Evolutionary conservation across 371 early-diverging fungal genomes (phyloP).

Genomic region (Chytridiales sp.): DNA sequence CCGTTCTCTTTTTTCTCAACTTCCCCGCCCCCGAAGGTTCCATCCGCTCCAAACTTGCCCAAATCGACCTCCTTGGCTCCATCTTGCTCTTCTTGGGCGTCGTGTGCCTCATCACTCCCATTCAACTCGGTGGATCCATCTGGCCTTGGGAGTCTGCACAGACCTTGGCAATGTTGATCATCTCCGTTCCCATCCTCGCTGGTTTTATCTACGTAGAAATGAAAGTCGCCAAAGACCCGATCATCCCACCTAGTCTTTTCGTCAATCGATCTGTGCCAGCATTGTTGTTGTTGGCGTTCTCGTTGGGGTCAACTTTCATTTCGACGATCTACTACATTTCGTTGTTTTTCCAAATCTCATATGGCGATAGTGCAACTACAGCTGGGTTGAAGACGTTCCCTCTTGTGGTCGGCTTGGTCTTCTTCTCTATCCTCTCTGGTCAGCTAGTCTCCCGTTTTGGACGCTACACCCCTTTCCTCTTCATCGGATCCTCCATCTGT

Average conservation of each 20-base stretch:
- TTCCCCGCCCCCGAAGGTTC: constrained; percentile 31
- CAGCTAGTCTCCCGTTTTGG: constrained; percentile 43
- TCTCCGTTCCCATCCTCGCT: constrained; percentile 12
- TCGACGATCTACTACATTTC: constrained; percentile 54
- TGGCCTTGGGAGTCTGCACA: constrained; percentile 42
- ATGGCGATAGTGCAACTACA: constrained; percentile 45
- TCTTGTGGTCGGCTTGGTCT: constrained; percentile 46
- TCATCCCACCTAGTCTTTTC: constrained; percentile 36
- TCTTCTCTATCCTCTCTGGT: constrained; percentile 17
- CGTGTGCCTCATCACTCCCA: constrained; percentile 35
- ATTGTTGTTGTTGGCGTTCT: constrained; percentile 51
- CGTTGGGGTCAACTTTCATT: constrained; percentile 51
- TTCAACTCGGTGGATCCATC: constrained; percentile 37
- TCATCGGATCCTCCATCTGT: constrained; percentile 61
- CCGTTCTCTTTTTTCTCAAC: constrained; percentile 53
- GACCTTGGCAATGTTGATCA: constrained; percentile 33
- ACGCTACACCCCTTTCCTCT: constrained; percentile 54
- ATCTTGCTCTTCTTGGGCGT: constrained; percentile 20
- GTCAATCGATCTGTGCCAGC: constrained; percentile 32
- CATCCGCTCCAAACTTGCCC: constrained; percentile 2
- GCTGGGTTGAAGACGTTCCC: constrained; percentile 65
- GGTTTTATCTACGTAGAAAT: constrained; percentile 35
- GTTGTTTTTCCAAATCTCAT: constrained; percentile 22
- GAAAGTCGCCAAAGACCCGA: constrained; percentile 36
- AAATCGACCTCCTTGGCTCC: constrained; percentile 22